These are phyloP conservation scores for Cryphonectria parasitica DNA, from an alignment of 2,329 filamentous ascomycete species.

Conservation along the genomic window DNA sequence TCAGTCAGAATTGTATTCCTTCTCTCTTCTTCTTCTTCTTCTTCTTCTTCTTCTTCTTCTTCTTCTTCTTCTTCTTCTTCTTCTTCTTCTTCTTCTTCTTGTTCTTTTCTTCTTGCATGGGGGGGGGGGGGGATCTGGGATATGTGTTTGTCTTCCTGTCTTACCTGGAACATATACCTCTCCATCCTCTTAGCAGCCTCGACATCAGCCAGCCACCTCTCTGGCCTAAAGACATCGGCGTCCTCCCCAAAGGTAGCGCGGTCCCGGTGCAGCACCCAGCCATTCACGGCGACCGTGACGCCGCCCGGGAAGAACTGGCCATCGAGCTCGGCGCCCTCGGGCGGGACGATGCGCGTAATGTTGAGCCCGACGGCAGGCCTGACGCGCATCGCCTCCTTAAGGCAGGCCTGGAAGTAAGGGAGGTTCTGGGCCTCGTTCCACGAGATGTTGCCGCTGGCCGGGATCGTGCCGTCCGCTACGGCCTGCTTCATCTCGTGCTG, in stretches of 20 bases:
- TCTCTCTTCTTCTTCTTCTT: not conserved
- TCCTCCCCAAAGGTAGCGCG: slow-evolving; percentile 53
- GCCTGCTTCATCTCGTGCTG: slow-evolving; percentile 50
- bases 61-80: not conserved
- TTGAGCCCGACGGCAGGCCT: slow-evolving; percentile 59
- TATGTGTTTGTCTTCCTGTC: slow-evolving; percentile 14
- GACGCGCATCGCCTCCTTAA: slow-evolving; percentile 60
- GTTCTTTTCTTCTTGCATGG: too few relatives aligned
- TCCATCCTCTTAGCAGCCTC: slow-evolving; percentile 53
- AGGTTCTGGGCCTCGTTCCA: slow-evolving; percentile 54
- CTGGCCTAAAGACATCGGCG: slow-evolving; percentile 55
- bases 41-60: not conserved
- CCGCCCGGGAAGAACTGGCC: slow-evolving; percentile 56
- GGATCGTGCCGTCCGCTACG: slow-evolving; percentile 41
- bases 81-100: not conserved
- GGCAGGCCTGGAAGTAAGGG: slow-evolving; percentile 59
- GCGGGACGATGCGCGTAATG: slow-evolving; percentile 55
- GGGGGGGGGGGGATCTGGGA: not conserved
- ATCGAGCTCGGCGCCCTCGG: slow-evolving; percentile 55
- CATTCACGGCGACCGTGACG: slow-evolving; percentile 57
- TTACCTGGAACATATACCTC: slow-evolving; percentile 59
- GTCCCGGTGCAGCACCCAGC: slow-evolving; percentile 57
- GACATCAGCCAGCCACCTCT: slow-evolving; percentile 57
- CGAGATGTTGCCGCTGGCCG: slow-evolving; percentile 47
- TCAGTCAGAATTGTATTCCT: too few relatives aligned